Percentiles rank a stretch among this genome's conserved stretches.
phyloP scores from a whole-genome alignment of 2,329 filamentous ascomycete genomes.

The Paradendryphiella salina region DNA sequence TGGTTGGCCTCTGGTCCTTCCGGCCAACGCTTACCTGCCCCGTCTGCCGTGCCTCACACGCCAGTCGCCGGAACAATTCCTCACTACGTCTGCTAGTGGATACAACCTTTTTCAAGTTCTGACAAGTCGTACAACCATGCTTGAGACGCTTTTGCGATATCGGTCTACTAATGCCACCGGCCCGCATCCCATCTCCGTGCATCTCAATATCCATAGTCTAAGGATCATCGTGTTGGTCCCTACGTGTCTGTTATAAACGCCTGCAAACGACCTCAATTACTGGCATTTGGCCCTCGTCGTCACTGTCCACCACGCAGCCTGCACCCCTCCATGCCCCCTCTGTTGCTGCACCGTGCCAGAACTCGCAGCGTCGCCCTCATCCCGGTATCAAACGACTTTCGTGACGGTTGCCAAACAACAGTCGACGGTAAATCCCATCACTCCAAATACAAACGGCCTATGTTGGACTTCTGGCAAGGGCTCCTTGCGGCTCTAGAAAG shows the following conservation, averaged over 20 bases:
- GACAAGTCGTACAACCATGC: constrained; percentile 47
- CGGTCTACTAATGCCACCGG: constrained; percentile 41
- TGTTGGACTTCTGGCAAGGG: constrained; percentile 48
- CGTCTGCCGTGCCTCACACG: constrained; percentile 36
- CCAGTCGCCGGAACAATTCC: constrained; percentile 37
- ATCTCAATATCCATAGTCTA: constrained; percentile 30
- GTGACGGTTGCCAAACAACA: constrained; percentile 23
- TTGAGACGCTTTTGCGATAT: constrained; percentile 46
- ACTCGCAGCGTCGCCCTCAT: constrained; percentile 40
- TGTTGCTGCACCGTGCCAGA: constrained; percentile 43
- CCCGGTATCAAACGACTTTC: constrained; percentile 30
- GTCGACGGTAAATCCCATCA: constrained; percentile 17
- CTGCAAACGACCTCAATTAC: constrained; percentile 31
- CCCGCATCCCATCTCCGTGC: constrained; percentile 40
- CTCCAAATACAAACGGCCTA: constrained; percentile 42
- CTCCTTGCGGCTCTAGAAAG: constrained; percentile 45
- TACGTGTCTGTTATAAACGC: constrained; percentile 31
- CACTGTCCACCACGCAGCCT: constrained; percentile 26
- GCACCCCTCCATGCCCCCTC: constrained; percentile 38
- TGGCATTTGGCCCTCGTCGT: constrained; percentile 33
- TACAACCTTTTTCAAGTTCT: constrained; percentile 46
- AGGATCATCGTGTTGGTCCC: constrained; percentile 19
- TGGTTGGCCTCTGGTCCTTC: constrained; percentile 20
- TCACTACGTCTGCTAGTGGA: constrained; percentile 43
- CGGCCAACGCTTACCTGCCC: constrained; percentile 37